Conservation (phyloP, 2,329 filamentous ascomycete species). For the Cercospora zeae-maydis region DNA sequence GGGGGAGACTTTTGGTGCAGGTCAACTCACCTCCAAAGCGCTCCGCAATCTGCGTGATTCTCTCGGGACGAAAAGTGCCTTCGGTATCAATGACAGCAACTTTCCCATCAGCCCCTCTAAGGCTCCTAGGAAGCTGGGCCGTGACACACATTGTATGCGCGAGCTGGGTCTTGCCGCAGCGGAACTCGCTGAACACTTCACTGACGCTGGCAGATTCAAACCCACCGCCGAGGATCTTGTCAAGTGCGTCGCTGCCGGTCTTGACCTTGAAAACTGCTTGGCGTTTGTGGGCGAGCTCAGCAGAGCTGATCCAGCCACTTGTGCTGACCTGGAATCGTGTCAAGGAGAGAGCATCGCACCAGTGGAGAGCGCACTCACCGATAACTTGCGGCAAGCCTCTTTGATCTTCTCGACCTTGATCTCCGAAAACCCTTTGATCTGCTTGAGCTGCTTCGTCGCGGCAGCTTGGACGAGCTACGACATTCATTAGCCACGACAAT, state of each 20-base stretch:
- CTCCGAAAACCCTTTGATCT: conserved; percentile 68
- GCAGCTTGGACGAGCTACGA: conserved; percentile 57
- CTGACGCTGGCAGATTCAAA: conserved; percentile 69
- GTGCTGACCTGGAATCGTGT: conserved; percentile 49
- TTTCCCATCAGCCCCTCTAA: conserved; percentile 65
- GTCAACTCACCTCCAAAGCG: conserved; percentile 51
- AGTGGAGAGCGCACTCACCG: conserved; percentile 41
- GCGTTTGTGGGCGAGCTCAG: conserved; percentile 60
- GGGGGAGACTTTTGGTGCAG: neutral
- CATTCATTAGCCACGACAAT: neutral
- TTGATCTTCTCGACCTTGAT: conserved; percentile 69
- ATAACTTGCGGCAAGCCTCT: conserved; percentile 61
- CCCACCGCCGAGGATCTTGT: conserved; percentile 59
- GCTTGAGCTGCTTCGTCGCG: conserved; percentile 58
- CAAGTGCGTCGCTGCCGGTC: conserved; percentile 67
- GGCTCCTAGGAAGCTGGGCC: conserved; percentile 53
- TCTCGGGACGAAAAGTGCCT: conserved; percentile 64
- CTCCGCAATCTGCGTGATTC: conserved; percentile 64
- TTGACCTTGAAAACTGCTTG: conserved; percentile 63
- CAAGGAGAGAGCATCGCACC: conserved; percentile 1
- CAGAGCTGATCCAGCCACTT: conserved; percentile 62
- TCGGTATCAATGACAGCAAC: conserved; percentile 67
- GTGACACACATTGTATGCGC: conserved; percentile 67
- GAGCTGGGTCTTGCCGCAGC: conserved; percentile 67
- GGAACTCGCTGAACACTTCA: conserved; percentile 60